Evolutionary conservation across 2,329 filamentous ascomycete genomes (phyloP).

Genomic region (Pseudogymnoascus sp.): DNA sequence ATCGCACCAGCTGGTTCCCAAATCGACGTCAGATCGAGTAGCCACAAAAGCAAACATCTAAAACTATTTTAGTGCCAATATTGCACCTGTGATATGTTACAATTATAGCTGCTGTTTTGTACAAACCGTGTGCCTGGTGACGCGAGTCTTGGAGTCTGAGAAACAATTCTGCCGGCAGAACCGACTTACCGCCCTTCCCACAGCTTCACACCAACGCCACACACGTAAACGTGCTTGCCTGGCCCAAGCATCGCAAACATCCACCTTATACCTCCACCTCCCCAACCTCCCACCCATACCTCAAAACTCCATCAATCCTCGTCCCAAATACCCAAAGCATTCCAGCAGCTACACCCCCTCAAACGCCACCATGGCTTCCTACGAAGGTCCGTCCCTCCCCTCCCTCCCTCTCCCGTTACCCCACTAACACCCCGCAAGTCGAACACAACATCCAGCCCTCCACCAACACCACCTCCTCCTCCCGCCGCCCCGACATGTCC

Average conservation of each 20-base stretch:
- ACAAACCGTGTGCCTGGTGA: neutral
- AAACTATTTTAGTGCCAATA: neutral
- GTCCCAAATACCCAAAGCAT: neutral
- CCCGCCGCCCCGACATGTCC: constrained; percentile 54
- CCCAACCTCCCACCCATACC: neutral
- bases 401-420: neutral
- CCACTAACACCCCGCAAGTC: constrained; percentile 36
- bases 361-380: neutral
- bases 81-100: neutral
- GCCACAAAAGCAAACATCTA: neutral
- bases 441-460: constrained; percentile 52
- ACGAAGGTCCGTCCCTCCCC: neutral
- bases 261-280: neutral
- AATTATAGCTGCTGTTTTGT: neutral
- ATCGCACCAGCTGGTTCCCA: neutral
- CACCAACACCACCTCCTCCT: constrained; percentile 26
- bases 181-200: neutral
- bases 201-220: neutral
- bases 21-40: neutral
- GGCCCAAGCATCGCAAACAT: neutral
- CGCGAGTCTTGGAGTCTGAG: neutral
- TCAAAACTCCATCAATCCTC: neutral
- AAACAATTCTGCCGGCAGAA: neutral
- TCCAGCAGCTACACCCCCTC: neutral
- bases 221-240: neutral